These are phyloP conservation scores for Iris macrosiphon DNA, from an alignment of 106 monocot species.

Conservation along the genomic window DNA sequence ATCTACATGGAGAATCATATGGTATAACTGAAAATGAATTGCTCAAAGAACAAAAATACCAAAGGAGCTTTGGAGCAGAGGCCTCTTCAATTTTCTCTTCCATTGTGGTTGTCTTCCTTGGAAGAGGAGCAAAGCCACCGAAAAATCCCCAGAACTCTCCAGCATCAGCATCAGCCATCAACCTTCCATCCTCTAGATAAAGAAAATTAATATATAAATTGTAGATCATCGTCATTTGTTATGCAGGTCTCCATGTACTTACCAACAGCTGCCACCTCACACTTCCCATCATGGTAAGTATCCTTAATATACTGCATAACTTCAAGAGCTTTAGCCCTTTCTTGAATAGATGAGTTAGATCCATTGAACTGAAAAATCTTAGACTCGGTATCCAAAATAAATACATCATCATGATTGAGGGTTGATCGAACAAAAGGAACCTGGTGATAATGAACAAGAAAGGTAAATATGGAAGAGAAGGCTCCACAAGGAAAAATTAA, in stretches of 20 bases:
- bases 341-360: slow-evolving; percentile 37
- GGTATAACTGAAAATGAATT: too few species aligned
- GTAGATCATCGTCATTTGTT: neutral
- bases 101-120: slow-evolving; percentile 28
- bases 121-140: slow-evolving; percentile 86
- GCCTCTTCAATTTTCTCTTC: slow-evolving; percentile 8
- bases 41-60: too few species aligned
- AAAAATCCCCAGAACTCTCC: slow-evolving; percentile 85
- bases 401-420: slow-evolving; percentile 36
- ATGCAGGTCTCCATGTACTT: neutral
- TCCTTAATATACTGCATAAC: slow-evolving; percentile 50
- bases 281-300: slow-evolving; percentile 23
- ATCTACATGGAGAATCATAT: too few species aligned
- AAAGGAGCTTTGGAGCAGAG: slow-evolving; percentile 34
- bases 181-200: slow-evolving; percentile 61
- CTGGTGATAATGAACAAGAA: slow-evolving; percentile 16
- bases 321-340: slow-evolving; percentile 47
- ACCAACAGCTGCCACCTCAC: slow-evolving; percentile 37
- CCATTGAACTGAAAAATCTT: slow-evolving; percentile 54
- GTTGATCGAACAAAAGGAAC: slow-evolving; percentile 41
- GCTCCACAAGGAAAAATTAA: neutral
- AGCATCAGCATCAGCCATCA: slow-evolving; percentile 77
- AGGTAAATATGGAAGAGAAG: too few species aligned
- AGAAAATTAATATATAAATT: neutral
- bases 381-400: slow-evolving; percentile 36